Evolutionary conservation across 306 rosid species (phyloP).

Genomic region (Quercus alba): DNA sequence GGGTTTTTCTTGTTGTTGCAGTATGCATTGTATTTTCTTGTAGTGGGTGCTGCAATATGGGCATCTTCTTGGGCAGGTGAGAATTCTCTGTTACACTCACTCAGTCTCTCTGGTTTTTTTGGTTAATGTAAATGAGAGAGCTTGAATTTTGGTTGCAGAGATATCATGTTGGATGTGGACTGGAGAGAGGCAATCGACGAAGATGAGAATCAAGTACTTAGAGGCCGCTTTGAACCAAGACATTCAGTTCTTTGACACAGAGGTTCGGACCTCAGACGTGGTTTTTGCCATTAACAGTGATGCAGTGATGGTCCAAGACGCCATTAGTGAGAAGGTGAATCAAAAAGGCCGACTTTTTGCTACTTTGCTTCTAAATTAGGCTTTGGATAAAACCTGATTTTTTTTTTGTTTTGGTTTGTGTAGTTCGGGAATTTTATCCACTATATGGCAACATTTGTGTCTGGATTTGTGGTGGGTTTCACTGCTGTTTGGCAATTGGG

Average conservation of each 20-base stretch:
- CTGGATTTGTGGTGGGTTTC: constrained; percentile 95
- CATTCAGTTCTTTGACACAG: constrained; percentile 83
- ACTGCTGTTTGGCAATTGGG: constrained; percentile 99
- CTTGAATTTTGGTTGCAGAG: constrained; percentile 48
- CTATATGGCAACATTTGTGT: constrained; percentile 96
- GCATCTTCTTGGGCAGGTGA: constrained; percentile 99
- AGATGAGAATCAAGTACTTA: constrained; percentile 90
- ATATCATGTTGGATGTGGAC: constrained; percentile 99
- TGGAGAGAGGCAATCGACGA: constrained; percentile 92
- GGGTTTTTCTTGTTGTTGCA: constrained; percentile 27
- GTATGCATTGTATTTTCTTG: constrained; percentile 95
- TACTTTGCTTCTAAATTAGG: not conserved
- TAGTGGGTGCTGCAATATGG: constrained; percentile 99
- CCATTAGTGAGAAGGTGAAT: constrained; percentile 95
- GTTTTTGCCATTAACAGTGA: constrained; percentile 87
- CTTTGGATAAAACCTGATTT: constrained; percentile 5
- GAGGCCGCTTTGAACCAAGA: constrained; percentile 92
- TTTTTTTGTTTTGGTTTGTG: constrained; percentile 21
- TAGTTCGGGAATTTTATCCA: constrained; percentile 96
- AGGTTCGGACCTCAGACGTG: constrained; percentile 94
- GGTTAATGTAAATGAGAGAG: constrained; percentile 8
- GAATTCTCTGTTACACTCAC: not conserved
- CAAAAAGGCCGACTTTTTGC: constrained; percentile 2
- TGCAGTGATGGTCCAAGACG: constrained; percentile 96
- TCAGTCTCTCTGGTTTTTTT: not conserved